Evolutionary conservation across 345 rosid species (phyloP).

Genomic region (Rhizophora apiculata): DNA sequence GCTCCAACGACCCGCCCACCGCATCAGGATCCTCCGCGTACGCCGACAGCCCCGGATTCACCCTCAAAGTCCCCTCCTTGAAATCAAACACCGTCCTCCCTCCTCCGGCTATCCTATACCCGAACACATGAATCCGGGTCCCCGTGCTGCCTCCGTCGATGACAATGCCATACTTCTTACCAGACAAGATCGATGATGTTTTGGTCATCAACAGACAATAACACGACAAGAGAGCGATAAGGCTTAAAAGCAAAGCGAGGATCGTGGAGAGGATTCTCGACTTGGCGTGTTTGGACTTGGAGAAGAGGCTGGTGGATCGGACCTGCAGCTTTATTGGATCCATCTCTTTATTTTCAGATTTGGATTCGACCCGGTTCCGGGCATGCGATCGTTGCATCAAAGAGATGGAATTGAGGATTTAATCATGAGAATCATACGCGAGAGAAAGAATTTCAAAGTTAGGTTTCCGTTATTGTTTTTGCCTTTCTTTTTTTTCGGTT

Average conservation of each 20-base stretch:
- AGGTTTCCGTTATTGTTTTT: neutral
- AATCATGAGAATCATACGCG: slow-evolving; percentile 22
- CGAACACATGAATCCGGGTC: slow-evolving; percentile 63
- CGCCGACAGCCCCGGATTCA: slow-evolving; percentile 81
- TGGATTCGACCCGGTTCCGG: slow-evolving; percentile 43
- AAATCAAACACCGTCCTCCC: slow-evolving; percentile 50
- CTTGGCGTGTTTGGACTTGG: slow-evolving; percentile 28
- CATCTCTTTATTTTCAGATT: slow-evolving; percentile 30
- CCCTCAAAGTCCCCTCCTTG: slow-evolving; percentile 42
- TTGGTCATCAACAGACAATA: slow-evolving; percentile 25
- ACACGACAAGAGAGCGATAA: slow-evolving; percentile 20
- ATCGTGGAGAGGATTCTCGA: slow-evolving; percentile 19
- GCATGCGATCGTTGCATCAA: slow-evolving; percentile 87
- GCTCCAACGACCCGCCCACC: slow-evolving; percentile 52
- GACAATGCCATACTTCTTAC: slow-evolving; percentile 38
- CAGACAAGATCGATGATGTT: neutral
- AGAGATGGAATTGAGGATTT: slow-evolving; percentile 9
- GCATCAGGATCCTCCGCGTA: slow-evolving; percentile 51
- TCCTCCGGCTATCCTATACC: slow-evolving; percentile 29
- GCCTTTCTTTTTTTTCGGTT: neutral
- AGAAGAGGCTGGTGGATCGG: slow-evolving; percentile 41
- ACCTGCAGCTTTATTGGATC: slow-evolving; percentile 49
- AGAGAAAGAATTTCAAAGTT: neutral
- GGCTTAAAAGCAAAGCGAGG: slow-evolving; percentile 23
- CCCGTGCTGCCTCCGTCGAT: slow-evolving; percentile 94